Conservation (phyloP, 805 yeast genomes). For the Starmerella vitae region DNA sequence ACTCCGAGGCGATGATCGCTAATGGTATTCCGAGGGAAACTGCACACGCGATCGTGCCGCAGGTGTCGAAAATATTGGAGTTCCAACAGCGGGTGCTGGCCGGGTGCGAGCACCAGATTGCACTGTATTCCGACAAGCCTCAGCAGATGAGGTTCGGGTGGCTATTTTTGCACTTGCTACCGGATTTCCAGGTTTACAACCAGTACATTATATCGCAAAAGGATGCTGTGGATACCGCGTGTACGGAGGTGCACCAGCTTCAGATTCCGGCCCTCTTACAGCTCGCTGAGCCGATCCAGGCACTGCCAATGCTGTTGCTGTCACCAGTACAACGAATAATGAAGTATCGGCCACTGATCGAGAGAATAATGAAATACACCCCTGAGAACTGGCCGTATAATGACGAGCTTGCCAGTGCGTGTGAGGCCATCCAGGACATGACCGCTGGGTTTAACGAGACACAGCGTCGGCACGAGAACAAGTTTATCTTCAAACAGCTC, state of each 20-base stretch:
- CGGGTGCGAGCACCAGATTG: conserved; percentile 78
- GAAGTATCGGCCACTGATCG: conserved; percentile 73
- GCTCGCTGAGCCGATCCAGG: conserved; percentile 72
- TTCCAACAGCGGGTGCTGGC: conserved; percentile 81
- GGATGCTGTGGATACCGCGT: conserved; percentile 69
- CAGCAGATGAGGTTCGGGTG: conserved; percentile 80
- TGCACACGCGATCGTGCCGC: conserved; percentile 71
- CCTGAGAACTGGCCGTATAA: conserved; percentile 40
- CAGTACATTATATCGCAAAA: conserved; percentile 89
- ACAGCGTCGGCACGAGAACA: conserved; percentile 81
- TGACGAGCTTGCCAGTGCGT: conserved; percentile 58
- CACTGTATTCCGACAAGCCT: conserved; percentile 42
- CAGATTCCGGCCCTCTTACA: conserved; percentile 37
- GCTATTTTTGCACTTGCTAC: conserved; percentile 70
- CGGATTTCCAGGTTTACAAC: conserved; percentile 77
- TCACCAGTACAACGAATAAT: conserved; percentile 96
- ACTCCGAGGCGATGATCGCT: conserved; percentile 51
- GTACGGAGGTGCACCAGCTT: conserved; percentile 45
- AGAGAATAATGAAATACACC: conserved; percentile 55
- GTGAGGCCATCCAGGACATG: conserved; percentile 63
- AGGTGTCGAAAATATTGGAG: conserved; percentile 68
- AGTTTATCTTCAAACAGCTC: conserved; percentile 52
- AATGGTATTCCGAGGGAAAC: conserved; percentile 68
- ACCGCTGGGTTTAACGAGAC: conserved; percentile 85
- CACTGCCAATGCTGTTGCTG: conserved; percentile 73